Base-by-base conservation (phyloP, 2,329 filamentous ascomycete genomes). In the Scedosporium aurantiacum region DNA sequence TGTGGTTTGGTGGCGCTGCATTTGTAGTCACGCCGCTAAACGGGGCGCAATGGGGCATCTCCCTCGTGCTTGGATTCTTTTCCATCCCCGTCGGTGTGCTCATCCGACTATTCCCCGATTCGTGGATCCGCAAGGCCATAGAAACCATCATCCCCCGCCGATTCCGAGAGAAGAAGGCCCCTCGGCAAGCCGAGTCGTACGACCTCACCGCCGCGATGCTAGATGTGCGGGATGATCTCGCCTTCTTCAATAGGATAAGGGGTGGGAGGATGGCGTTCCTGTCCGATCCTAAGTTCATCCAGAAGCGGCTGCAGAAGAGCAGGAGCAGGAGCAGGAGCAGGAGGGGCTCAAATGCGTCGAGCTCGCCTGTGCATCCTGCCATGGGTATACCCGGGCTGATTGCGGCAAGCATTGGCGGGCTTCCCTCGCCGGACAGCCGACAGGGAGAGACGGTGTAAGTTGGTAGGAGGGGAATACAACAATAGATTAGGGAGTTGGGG, bases 51-150 rank as follows among this genome's bases (percentile, higher is more conserved):
- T 90, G 87, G 87, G 86, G 76, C 27, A 83, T 89, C 65, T 89
- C 85, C 7, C 78, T 90, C 58, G 76, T 88, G 41, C 79, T 88
- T 61, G 86, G 87, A 25, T 75, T 84, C 62, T 73, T 87, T 3
- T 89, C 87, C 47, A 75, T 91, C 10, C 85, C 86, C 0, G 79
- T 88, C 66, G 87, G 85, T 61, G 76, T 88, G 2, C 72, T 86
- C 25, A 81, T 90, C 55, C 83, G 88, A 54, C 74, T 85, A n/a
- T 37, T 66, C 14, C 65, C 65, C 43, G 65, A 66, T 57, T 41
- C 64, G 5, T 52, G 65, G 28, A 57, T 66, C 73, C 56, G 71
- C 3, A 40, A 18, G 12, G 32, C 37, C 21, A 61, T 61, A 37
- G 32, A 52, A 7, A 32, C 10, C 3, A 28, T 18, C n/a, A 14